A percentile compares a stretch with the other conserved stretches of the same genome.
phyloP scores from a whole-genome alignment of 2,329 filamentous ascomycete species.

The Falciphora oryzae region DNA sequence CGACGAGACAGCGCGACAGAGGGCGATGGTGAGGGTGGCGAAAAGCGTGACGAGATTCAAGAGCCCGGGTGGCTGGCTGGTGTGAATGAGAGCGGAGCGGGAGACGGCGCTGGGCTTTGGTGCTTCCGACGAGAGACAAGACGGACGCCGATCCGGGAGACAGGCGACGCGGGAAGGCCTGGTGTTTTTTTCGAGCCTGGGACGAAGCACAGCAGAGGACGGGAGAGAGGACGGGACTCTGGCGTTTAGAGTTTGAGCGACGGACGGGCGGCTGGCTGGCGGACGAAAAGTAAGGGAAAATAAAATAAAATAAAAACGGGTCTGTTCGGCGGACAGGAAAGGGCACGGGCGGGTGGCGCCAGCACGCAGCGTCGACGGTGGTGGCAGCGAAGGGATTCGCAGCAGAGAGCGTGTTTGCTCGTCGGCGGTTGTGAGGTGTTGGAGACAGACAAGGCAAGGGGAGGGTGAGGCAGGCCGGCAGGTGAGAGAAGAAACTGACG shows the following conservation, averaged over 20 bases:
- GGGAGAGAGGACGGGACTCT: not conserved
- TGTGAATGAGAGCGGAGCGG: not conserved
- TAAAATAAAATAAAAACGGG: constrained; percentile 1
- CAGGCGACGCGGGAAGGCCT: not conserved
- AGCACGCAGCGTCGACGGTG: not conserved
- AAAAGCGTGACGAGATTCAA: not conserved
- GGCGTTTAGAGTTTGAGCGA: constrained; percentile 6
- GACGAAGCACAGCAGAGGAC: not conserved
- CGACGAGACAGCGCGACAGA: not conserved
- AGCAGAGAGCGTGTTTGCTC: not conserved
- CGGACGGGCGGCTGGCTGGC: not conserved
- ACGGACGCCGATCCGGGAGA: not conserved
- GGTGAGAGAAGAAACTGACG: constrained; percentile 6
- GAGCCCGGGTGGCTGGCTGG: not conserved
- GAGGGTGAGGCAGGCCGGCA: constrained; percentile 4
- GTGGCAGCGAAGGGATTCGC: not conserved
- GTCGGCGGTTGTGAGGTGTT: constrained; percentile 3
- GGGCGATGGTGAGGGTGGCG: not conserved
- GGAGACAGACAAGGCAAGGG: not conserved
- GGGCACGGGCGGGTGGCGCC: not conserved
- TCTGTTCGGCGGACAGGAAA: not conserved
- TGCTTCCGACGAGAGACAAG: not conserved
- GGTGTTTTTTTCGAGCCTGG: not conserved
- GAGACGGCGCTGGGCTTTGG: not conserved
- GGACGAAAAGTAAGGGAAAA: not conserved